phyloP scores from a whole-genome alignment of 257 asterid species.

The Przewalskia tangutica region DNA sequence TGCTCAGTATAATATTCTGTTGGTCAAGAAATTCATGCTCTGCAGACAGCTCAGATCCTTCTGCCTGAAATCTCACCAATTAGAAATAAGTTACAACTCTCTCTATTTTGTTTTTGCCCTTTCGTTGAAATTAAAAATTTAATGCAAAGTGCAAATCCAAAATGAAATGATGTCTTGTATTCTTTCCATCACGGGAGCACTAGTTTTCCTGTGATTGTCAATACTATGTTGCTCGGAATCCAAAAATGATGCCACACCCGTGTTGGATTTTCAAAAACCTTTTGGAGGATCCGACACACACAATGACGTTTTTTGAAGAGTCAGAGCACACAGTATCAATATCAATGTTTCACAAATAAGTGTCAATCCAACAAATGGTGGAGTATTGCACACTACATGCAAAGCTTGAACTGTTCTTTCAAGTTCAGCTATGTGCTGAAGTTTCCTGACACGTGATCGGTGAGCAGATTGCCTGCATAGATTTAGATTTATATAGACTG shows the following conservation, averaged over 20 bases:
- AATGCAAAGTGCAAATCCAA: neutral
- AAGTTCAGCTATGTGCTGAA: conserved; percentile 77
- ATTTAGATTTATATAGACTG: neutral
- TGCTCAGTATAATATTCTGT: conserved; percentile 62
- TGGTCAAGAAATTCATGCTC: conserved; percentile 78
- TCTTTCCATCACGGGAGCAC: neutral
- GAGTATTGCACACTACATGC: conserved; percentile 34
- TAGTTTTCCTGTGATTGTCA: neutral
- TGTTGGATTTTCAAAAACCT: too few relatives aligned
- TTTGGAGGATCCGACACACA: too few relatives aligned
- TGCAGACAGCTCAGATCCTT: conserved; percentile 53
- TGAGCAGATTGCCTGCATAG: conserved; percentile 68
- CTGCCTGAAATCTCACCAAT: conserved; percentile 31
- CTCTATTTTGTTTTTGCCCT: neutral
- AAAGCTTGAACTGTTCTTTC: conserved; percentile 61
- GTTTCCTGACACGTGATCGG: conserved; percentile 76
- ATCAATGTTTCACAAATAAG: neutral
- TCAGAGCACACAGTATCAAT: neutral
- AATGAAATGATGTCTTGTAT: neutral
- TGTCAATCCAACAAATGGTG: neutral
- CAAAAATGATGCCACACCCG: too few relatives aligned
- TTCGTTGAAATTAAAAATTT: neutral
- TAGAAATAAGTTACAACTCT: neutral
- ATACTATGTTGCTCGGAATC: too few relatives aligned
- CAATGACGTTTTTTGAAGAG: too few relatives aligned